These are phyloP conservation scores for Phytophthora pinifolia DNA, from an alignment of 352 stramenopile genomes.

Conservation along the genomic window DNA sequence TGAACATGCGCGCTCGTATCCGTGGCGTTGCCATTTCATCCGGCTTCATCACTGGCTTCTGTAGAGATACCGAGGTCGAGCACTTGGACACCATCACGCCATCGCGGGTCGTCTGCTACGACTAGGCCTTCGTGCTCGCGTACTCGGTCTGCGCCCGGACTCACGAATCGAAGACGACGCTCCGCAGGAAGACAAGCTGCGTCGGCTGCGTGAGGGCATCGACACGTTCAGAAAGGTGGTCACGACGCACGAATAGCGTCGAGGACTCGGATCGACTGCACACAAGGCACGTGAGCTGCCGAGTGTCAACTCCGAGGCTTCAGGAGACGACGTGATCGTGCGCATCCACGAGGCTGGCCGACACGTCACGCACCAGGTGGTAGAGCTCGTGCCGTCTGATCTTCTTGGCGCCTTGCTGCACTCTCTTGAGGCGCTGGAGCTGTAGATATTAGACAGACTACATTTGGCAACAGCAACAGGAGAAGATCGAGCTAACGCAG, in stretches of 20 bases:
- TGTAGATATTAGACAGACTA: slow-evolving; percentile 33
- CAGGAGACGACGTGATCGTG: slow-evolving; percentile 86
- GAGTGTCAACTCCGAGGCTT: slow-evolving; percentile 26
- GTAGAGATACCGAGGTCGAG: slow-evolving; percentile 97
- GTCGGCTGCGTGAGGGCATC: slow-evolving; percentile 96
- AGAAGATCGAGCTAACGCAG: background rate
- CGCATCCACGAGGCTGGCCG: slow-evolving; percentile 76
- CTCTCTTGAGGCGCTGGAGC: slow-evolving; percentile 36
- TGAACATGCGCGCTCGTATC: no score
- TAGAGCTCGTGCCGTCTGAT: slow-evolving; percentile 45
- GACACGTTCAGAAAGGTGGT: slow-evolving; percentile 92
- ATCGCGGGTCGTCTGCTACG: slow-evolving; percentile 89
- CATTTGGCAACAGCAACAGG: slow-evolving; percentile 12
- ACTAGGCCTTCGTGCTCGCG: slow-evolving; percentile 99
- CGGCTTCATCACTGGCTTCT: slow-evolving; percentile 99
- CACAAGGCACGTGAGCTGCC: no score
- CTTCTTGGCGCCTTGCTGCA: slow-evolving; percentile 61
- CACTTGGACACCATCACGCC: slow-evolving; percentile 93
- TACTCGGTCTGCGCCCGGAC: slow-evolving; percentile 97
- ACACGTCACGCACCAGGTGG: slow-evolving; percentile 68
- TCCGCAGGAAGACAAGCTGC: slow-evolving; percentile 92
- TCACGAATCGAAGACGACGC: slow-evolving; percentile 97
- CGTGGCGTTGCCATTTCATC: slow-evolving; percentile 89
- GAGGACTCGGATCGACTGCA: slow-evolving; percentile 93
- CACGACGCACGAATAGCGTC: slow-evolving; percentile 87